Percentiles rank a stretch among this genome's conserved stretches.
Evolutionary conservation across 1,284 basidiomycete species (phyloP).

Genomic region (Trametes hirsuta): DNA sequence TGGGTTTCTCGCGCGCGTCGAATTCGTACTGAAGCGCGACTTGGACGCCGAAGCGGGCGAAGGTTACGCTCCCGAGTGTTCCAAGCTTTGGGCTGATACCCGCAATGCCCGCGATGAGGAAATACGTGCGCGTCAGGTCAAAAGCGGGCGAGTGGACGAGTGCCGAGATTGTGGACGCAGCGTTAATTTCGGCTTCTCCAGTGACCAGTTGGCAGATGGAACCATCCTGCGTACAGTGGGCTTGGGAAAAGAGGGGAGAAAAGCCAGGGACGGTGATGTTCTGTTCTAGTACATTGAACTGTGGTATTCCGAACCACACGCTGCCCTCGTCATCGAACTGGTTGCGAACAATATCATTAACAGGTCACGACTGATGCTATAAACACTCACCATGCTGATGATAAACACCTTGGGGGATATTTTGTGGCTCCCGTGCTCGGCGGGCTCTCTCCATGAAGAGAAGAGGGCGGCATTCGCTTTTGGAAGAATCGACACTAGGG

Average conservation of each 20-base stretch:
- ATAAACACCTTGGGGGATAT: no score
- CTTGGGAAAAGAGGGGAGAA: slow-evolving; percentile 46
- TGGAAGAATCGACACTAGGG: no score
- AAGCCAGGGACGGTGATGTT: slow-evolving; percentile 43
- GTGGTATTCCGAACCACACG: slow-evolving; percentile 23
- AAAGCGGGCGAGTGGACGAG: slow-evolving; percentile 42
- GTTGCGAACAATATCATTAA: no score
- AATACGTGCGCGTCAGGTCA: slow-evolving; percentile 50
- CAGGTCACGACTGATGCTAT: no score
- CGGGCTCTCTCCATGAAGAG: no score
- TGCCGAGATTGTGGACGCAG: slow-evolving; percentile 44
- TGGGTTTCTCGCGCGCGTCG: slow-evolving; percentile 47
- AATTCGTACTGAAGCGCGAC: slow-evolving; percentile 51
- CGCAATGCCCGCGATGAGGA: slow-evolving; percentile 51
- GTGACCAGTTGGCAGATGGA: slow-evolving; percentile 45
- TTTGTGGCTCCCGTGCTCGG: no score
- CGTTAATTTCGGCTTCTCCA: slow-evolving; percentile 50
- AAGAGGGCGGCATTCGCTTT: no score
- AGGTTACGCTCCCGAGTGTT: slow-evolving; percentile 46
- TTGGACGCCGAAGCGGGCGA: slow-evolving; percentile 49
- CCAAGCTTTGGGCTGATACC: slow-evolving; percentile 46
- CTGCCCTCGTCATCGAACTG: slow-evolving; percentile 20
- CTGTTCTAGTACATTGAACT: slow-evolving; percentile 38
- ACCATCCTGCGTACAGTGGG: slow-evolving; percentile 43
- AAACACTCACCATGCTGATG: no score